Evolutionary conservation across 2,329 filamentous ascomycete species (phyloP).

Genomic region (Hirsutella thompsonii): DNA sequence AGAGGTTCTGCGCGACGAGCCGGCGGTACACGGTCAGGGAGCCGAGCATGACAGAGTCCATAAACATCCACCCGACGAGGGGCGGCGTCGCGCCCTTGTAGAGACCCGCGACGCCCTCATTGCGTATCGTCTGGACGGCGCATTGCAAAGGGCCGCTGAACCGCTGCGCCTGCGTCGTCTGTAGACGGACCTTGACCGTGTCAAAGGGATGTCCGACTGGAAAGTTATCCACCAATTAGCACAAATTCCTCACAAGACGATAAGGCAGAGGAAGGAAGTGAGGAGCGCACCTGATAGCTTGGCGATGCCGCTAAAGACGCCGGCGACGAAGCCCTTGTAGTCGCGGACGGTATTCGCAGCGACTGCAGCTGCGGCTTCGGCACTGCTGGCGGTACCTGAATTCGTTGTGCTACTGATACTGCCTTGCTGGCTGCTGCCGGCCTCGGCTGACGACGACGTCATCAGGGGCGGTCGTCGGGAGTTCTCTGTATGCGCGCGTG

Average conservation of each 20-base stretch:
- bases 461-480: no score
- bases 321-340: slow-evolving; percentile 94
- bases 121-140: slow-evolving; percentile 66
- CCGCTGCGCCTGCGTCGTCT: slow-evolving; percentile 65
- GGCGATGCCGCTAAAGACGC: slow-evolving; percentile 87
- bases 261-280: not conserved
- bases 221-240: no score
- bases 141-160: slow-evolving; percentile 85
- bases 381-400: not conserved
- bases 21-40: slow-evolving; percentile 84
- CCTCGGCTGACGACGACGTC: no score
- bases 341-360: slow-evolving; percentile 21
- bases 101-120: slow-evolving; percentile 72
- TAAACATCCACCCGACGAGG: slow-evolving; percentile 94
- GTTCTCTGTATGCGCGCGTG: no score
- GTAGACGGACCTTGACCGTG: slow-evolving; percentile 90
- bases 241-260: no score
- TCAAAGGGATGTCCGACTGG: slow-evolving; percentile 69
- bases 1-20: slow-evolving; percentile 68
- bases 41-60: slow-evolving; percentile 86
- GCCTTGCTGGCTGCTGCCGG: no score
- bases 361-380: slow-evolving; percentile 1
- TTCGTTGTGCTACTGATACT: no score
- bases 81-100: slow-evolving; percentile 95
- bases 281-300: slow-evolving; percentile 63